These are phyloP conservation scores for Patellifolia procumbens DNA, from an alignment of 179 eudicot genomes.

Conservation along the genomic window DNA sequence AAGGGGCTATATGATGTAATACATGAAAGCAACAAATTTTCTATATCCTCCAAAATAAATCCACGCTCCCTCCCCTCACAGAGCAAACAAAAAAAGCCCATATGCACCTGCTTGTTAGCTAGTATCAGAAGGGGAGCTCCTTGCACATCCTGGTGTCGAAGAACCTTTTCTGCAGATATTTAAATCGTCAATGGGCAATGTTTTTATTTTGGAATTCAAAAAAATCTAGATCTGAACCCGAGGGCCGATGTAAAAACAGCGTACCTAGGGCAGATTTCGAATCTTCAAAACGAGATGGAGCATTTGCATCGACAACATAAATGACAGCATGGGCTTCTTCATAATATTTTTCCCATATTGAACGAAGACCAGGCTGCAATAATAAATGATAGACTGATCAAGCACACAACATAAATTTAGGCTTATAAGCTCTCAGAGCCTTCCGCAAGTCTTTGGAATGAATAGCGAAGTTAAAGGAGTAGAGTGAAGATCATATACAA, in stretches of 20 bases:
- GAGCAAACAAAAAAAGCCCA: conserved; percentile 1
- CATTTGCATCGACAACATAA: conserved; percentile 87
- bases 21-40: neutral
- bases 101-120: conserved; percentile 86
- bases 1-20: neutral
- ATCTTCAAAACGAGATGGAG: conserved; percentile 91
- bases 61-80: neutral
- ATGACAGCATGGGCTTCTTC: conserved; percentile 99
- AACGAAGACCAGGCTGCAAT: conserved; percentile 88
- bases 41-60: neutral
- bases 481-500: neutral
- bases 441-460: neutral
- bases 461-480: neutral
- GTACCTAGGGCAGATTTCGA: conserved; percentile 93
- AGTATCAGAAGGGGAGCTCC: conserved; percentile 87
- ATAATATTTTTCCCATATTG: conserved; percentile 97
- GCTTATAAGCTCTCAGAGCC: neutral
- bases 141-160: conserved; percentile 84
- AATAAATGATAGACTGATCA: conserved; percentile 10
- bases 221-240: neutral
- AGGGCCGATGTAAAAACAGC: neutral
- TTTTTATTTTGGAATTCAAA: conserved; percentile 5
- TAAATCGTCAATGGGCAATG: conserved; percentile 1
- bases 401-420: neutral
- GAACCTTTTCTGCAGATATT: conserved; percentile 76